Evolutionary conservation across 768 basidiomycete species (phyloP), one percentile per base, ranked within the genome.

Genomic region (Amyloporia xantha): DNA sequence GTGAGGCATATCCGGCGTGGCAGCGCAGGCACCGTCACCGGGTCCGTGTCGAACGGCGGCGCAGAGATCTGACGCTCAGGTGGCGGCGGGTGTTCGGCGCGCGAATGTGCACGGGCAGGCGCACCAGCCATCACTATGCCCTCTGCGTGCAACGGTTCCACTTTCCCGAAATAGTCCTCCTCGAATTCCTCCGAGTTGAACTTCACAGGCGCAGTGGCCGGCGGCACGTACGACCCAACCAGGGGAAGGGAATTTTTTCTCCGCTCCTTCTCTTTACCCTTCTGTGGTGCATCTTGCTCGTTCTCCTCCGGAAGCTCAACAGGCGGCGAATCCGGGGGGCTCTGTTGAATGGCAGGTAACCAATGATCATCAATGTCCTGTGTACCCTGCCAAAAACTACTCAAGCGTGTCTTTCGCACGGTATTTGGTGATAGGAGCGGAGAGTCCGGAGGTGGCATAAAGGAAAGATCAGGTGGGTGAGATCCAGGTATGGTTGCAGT

Each of bases 341-440:
- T 66, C 33, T 57, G 65, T 36, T 64, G 54, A 19, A 67, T 65
- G 0, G 62, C 55, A n/a, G 59, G 51, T 4, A 65, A 56, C 6
- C 59, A 54, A 15, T 38, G 59, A 24, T 73, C 64, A n/a, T 74
- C 75, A 4, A 87, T 73, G 55, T 86, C 84, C 27, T 75, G 80
- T 4, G 84, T 87, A 15, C 83, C 84, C 50, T 87, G 74, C 87
- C 87, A 90, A 55, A 89, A 90, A 48, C 79, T 81, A 37, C 76
- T 75, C 24, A 86, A 63, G 24, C 83, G 75, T 20, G 75, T 69
- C 54, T 77, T 79, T 30, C 84, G 75, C 28, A 40, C 37, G n/a
- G 51, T 49, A 36, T 49, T 55, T 11, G 63, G 63, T 1, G 61
- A 62, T 1, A 79, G 74, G 1, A 76, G 77, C 15, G 62, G 58